phyloP scores from a whole-genome alignment of 768 basidiomycete genomes.

The Russula sp. region DNA sequence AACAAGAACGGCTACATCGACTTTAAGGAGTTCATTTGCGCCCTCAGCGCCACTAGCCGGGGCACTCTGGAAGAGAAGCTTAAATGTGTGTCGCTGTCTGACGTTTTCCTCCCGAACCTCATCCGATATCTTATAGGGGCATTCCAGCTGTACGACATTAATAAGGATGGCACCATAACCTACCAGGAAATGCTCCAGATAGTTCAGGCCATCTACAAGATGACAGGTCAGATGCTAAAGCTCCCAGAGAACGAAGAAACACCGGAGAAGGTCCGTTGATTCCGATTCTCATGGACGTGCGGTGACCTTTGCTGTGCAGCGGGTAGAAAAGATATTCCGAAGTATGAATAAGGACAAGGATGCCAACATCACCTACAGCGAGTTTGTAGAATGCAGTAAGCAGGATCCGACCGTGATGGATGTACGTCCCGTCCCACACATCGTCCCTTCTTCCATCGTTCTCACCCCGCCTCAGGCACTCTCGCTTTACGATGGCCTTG shows the following conservation, averaged over 20 bases:
- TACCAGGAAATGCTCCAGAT: slow-evolving; percentile 99
- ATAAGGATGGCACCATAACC: slow-evolving; percentile 96
- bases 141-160: slow-evolving; percentile 98
- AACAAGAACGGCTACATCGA: slow-evolving; percentile 97
- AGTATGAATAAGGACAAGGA: slow-evolving; percentile 98
- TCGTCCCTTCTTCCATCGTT: slow-evolving; percentile 12
- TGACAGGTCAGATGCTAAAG: slow-evolving; percentile 99
- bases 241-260: slow-evolving; percentile 98
- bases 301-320: slow-evolving; percentile 42
- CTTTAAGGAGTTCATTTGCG: slow-evolving; percentile 99
- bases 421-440: slow-evolving; percentile 39
- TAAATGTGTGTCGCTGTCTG: slow-evolving; percentile 61
- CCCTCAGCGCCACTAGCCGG: slow-evolving; percentile 89
- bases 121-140: slow-evolving; percentile 63
- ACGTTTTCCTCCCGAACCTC: not conserved
- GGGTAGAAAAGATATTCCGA: slow-evolving; percentile 97
- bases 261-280: slow-evolving; percentile 79
- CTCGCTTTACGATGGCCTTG: slow-evolving; percentile 91
- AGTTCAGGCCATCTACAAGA: slow-evolving; percentile 97
- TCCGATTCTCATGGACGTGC: not conserved
- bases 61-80: slow-evolving; percentile 96
- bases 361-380: slow-evolving; percentile 87
- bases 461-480: slow-evolving; percentile 54
- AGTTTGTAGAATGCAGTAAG: slow-evolving; percentile 97
- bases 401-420: slow-evolving; percentile 99